Base-by-base conservation (phyloP, 148 eudicot genomes). In the Cornus controversa region DNA sequence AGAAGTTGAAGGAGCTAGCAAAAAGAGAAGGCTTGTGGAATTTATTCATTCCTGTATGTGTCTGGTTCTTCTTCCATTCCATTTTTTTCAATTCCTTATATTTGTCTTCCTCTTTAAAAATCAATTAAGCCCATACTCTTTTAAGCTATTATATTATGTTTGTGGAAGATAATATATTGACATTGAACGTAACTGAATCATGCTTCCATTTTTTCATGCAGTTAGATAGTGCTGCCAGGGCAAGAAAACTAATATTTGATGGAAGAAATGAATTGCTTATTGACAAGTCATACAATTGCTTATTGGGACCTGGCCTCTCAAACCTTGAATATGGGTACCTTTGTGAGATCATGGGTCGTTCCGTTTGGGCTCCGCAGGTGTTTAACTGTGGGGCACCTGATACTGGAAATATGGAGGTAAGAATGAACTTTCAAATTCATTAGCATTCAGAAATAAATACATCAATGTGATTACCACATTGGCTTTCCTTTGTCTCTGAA, bases 341-440 rank as follows among this genome's bases (percentile, higher is more conserved):
- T 60, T 96, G 99, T 83, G 99, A 93, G 91, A 83, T 93, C 83
- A 91, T 93, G 98, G 99, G 99, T 70, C 97, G 95, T 76, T 93
- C 97, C 62, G 78, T 93, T 42, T 96, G 98, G 90, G 99, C 98
- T 69, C 99, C 99, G 40, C 99, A 96, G 85, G 89, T 96, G 79
- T 96, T 96, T 79, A 96, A 96, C 70, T 96, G 99, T 79, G 99
- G 98, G 80, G 98, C 99, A 68, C 99, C 99, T 68, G 99, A 96
- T 83, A 96, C 99, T 68, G 99, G 99, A 82, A 96, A 96, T 85
- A 96, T 91, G 98, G 99, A 96, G 99, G 99, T 93, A 87, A 78
- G 7, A 68, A 42, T 40, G 67, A 53, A 50, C 75, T 68, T 45
- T 36, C 22, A 37, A 47, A 36, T 29, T 60, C 26, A 10, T 58